Percentiles rank a stretch among this genome's conserved stretches.
Conservation (phyloP, 2,329 filamentous ascomycete genomes). For the Eutypella sp. region DNA sequence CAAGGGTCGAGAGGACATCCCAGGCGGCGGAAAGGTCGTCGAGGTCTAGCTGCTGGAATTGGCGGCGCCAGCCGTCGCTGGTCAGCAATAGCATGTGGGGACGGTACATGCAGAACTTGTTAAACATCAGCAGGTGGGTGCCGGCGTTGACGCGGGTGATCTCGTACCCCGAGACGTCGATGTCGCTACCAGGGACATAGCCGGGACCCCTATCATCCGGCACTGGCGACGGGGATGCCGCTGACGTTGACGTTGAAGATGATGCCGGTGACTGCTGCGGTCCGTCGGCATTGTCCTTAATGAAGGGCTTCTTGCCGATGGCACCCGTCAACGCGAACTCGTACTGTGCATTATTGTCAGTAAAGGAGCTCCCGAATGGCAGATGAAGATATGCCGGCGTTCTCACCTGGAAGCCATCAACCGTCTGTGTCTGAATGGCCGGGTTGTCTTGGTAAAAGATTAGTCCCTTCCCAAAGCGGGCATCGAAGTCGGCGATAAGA, state of each 20-base stretch:
- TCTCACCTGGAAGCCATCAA: slow-evolving; percentile 8
- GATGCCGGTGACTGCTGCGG: too few relatives aligned
- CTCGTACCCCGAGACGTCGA: slow-evolving; percentile 36
- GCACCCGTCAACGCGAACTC: slow-evolving; percentile 9
- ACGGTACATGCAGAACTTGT: slow-evolving; percentile 43
- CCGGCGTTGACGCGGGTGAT: slow-evolving; percentile 32
- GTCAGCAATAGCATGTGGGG: slow-evolving; percentile 45
- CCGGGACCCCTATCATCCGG: slow-evolving; percentile 4
- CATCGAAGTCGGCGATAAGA: slow-evolving; percentile 18
- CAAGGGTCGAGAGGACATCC: slow-evolving; percentile 24
- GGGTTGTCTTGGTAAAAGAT: slow-evolving; percentile 17
- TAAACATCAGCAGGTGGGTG: slow-evolving; percentile 41
- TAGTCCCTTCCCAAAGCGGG: slow-evolving; percentile 12
- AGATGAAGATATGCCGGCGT: not conserved
- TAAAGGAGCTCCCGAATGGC: not conserved
- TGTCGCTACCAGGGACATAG: slow-evolving; percentile 33
- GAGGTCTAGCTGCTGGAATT: slow-evolving; percentile 35
- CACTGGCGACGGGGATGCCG: slow-evolving; percentile 1
- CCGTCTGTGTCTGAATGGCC: slow-evolving; percentile 2
- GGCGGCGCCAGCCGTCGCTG: slow-evolving; percentile 39
- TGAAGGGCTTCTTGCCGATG: slow-evolving; percentile 10
- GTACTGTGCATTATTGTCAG: slow-evolving; percentile 5
- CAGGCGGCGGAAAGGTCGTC: slow-evolving; percentile 36
- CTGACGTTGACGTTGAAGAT: slow-evolving; percentile 14
- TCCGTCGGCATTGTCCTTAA: slow-evolving; percentile 12